Evolutionary conservation across 225 moss, liverwort and hornwort species (phyloP).

Genomic region (Pleurozium schreberi): DNA sequence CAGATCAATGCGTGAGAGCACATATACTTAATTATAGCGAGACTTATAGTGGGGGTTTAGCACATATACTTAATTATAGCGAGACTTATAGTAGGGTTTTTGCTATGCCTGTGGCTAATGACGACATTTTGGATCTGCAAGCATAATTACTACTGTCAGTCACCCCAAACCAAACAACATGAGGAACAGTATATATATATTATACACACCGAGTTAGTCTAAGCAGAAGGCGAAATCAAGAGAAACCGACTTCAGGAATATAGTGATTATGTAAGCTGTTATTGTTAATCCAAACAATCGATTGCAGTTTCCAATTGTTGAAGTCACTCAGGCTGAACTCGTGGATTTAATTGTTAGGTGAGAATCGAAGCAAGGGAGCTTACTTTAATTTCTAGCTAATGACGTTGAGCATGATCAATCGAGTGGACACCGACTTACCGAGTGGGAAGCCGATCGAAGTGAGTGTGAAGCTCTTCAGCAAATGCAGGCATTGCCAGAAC

Average conservation of each 20-base stretch:
- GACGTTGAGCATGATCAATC: not conserved
- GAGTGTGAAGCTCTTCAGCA: constrained; percentile 48
- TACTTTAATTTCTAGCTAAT: too few species aligned
- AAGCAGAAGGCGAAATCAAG: too few species aligned
- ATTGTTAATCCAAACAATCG: not conserved
- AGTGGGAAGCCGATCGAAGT: constrained; percentile 71
- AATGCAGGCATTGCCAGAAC: constrained; percentile 36
- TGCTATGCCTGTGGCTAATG: not conserved
- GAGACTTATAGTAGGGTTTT: not conserved
- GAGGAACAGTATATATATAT: not conserved
- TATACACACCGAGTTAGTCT: too few species aligned
- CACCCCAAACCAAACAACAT: not conserved
- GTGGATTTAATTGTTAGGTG: not conserved
- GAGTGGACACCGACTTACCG: constrained; percentile 17
- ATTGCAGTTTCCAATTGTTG: not conserved
- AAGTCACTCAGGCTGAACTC: not conserved
- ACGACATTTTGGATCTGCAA: not conserved
- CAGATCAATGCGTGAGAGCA: not conserved
- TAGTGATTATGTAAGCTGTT: not conserved
- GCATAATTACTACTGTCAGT: not conserved
- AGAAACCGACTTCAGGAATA: not conserved
- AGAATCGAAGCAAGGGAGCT: not conserved
- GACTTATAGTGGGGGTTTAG: too few species aligned
- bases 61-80: too few species aligned
- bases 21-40: too few species aligned